Evolutionary conservation across 1,139 yeast species (phyloP).

Genomic region (Magnusiomyces fungicola): DNA sequence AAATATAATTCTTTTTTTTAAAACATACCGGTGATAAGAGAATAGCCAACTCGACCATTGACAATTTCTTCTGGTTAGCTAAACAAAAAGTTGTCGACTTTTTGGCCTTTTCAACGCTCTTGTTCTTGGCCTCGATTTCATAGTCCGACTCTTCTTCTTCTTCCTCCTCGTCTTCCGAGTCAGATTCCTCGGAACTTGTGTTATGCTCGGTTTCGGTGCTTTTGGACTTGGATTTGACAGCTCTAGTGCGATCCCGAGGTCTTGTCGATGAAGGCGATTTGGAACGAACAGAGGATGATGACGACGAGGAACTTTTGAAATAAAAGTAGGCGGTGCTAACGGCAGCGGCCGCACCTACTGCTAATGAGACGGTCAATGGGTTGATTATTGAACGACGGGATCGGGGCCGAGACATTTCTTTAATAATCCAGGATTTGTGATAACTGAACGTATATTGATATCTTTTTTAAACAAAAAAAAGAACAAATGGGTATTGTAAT

Average conservation of each 20-base stretch:
- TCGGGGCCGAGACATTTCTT: not conserved
- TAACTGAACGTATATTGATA: too few species aligned
- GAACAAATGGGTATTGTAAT: too few species aligned
- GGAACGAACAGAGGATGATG: not conserved
- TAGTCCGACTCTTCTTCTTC: not conserved
- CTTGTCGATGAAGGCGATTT: not conserved
- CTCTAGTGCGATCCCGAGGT: not conserved
- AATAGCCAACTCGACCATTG: not conserved
- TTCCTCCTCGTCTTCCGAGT: not conserved
- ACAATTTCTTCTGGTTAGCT: not conserved
- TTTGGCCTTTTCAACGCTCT: not conserved
- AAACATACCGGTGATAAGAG: not conserved
- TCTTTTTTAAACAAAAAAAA: too few species aligned
- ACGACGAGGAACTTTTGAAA: not conserved
- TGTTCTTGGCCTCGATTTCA: too few species aligned
- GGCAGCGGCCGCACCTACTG: not conserved
- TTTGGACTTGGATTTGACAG: not conserved
- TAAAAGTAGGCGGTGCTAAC: not conserved
- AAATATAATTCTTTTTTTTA: too few species aligned
- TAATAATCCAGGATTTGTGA: too few species aligned
- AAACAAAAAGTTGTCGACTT: not conserved
- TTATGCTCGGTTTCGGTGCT: not conserved
- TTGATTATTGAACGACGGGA: not conserved
- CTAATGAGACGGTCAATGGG: not conserved
- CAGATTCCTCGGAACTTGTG: not conserved